Evolutionary conservation across 805 yeast genomes (phyloP).

Genomic region (Komagataella ulmi): DNA sequence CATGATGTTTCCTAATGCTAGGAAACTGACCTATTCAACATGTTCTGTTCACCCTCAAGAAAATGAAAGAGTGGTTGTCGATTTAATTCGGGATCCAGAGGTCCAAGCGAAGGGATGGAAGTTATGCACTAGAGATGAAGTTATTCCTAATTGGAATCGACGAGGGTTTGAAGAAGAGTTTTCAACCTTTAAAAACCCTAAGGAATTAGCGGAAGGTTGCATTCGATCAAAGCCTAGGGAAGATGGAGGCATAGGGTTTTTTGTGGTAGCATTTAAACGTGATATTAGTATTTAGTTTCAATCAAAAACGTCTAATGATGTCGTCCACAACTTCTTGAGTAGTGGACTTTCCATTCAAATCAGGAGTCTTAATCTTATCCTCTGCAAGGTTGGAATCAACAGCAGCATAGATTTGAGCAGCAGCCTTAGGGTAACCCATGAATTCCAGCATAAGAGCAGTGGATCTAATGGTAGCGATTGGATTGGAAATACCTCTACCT

Average conservation of each 20-base stretch:
- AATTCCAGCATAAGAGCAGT: conserved; percentile 96
- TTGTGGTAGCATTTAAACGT: conserved; percentile 83
- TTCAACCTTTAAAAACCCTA: conserved; percentile 29
- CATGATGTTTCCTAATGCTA: conserved; percentile 62
- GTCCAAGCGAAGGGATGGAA: conserved; percentile 64
- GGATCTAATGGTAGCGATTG: conserved; percentile 96
- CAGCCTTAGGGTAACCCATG: conserved; percentile 82
- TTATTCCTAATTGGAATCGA: conserved; percentile 75
- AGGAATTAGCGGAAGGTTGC: conserved; percentile 68
- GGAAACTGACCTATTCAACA: conserved; percentile 80
- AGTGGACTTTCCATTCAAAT: conserved; percentile 81
- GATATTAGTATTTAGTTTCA: conserved; percentile 1
- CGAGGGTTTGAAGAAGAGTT: conserved; percentile 73
- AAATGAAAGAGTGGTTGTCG: conserved; percentile 84
- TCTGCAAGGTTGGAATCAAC: conserved; percentile 87
- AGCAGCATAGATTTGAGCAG: conserved; percentile 85
- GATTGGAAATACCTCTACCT: conserved; percentile 90
- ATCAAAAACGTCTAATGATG: conserved; percentile 42
- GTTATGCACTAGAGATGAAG: conserved; percentile 43
- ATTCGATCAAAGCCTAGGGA: conserved; percentile 72
- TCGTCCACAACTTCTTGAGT: conserved; percentile 85
- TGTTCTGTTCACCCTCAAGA: conserved; percentile 93
- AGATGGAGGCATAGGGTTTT: conserved; percentile 98
- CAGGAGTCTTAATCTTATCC: conserved; percentile 77
- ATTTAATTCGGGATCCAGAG: conserved; percentile 54